Evolutionary conservation across 2,329 filamentous ascomycete species (phyloP), one percentile per base, ranked within the genome.

Genomic region (Penicillium sp.): DNA sequence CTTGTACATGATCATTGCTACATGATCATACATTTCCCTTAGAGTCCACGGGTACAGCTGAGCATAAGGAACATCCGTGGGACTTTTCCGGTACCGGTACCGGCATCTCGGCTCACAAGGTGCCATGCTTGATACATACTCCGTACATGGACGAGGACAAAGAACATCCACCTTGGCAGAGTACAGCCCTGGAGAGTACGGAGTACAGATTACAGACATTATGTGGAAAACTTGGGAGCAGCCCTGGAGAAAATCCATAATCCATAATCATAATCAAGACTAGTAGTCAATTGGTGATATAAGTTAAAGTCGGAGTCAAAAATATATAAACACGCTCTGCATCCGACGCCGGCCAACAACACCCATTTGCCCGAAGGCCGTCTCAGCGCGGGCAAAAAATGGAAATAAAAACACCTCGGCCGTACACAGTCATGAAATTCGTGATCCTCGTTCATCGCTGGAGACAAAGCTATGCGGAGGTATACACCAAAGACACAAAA

Each of bases 401-500:
- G 5, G 56, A 60, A 49, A 59, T 62, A 52, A 60, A 40, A 40
- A 40, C 38, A 58, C 64, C 54, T 63, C 65, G 68, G 67, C 70
- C 70, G 66, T 73, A 70, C 62, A 72, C 65, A 62, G 70, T 73
- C 72, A 72, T 73, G 69, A 73, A 64, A 62, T 69, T 73, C 71
- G 68, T 75, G 67, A 69, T 70, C 69, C 66, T 73, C 70, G 64
- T 64, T 73, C 70, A 71, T 71, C 69, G 71, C 67, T 68, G 61
- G 59, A 62, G 60, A 61, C 66, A 66, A 67, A 64, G 69, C 65
- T 68, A 63, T 68, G 71, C 67, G 68, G 49, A 69, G 64, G 60
- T 69, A 70, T 67, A 68, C 66, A 68, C 70, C 65, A 67, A 63
- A 68, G 61, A 59, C 46, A 49, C 34, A 36, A 53, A 59, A 27